Evolutionary conservation across 2,329 filamentous ascomycete species (phyloP).

Genomic region (Sclerotinia sclerotiorum): DNA sequence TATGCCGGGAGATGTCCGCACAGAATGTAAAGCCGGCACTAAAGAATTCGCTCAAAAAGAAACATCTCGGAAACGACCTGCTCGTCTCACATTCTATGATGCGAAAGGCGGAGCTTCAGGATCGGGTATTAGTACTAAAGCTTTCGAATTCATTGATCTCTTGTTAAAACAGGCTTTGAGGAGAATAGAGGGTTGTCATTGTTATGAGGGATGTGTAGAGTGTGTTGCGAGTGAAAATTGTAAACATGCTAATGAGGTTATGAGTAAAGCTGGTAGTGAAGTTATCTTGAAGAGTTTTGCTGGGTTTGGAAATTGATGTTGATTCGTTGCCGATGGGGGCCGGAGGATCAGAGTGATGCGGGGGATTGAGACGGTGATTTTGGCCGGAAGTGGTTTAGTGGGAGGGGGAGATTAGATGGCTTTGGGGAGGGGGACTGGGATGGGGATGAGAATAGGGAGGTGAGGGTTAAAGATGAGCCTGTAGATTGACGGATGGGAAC

Average conservation of each 20-base stretch:
- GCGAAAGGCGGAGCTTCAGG: slow-evolving; percentile 84
- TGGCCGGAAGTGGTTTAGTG: slow-evolving; percentile 54
- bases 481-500: slow-evolving; percentile 23
- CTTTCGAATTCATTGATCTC: slow-evolving; percentile 86
- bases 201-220: slow-evolving; percentile 79
- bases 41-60: slow-evolving; percentile 81
- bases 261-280: slow-evolving; percentile 85
- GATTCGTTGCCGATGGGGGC: slow-evolving; percentile 85
- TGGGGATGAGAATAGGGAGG: slow-evolving; percentile 30
- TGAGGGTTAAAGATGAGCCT: slow-evolving; percentile 39
- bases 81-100: slow-evolving; percentile 90
- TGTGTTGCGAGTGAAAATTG: slow-evolving; percentile 86
- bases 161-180: slow-evolving; percentile 73
- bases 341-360: slow-evolving; percentile 66
- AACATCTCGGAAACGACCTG: slow-evolving; percentile 75
- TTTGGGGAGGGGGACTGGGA: slow-evolving; percentile 26
- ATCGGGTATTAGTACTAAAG: slow-evolving; percentile 84
- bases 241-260: slow-evolving; percentile 83
- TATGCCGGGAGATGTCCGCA: slow-evolving; percentile 87
- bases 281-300: slow-evolving; percentile 74
- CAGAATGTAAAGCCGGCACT: slow-evolving; percentile 84
- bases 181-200: slow-evolving; percentile 74
- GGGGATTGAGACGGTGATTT: slow-evolving; percentile 79
- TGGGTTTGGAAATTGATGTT: slow-evolving; percentile 77
- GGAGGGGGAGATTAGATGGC: slow-evolving; percentile 37